Evolutionary conservation across 1,284 basidiomycete species (phyloP).

Genomic region (Tausonia pullulans): DNA sequence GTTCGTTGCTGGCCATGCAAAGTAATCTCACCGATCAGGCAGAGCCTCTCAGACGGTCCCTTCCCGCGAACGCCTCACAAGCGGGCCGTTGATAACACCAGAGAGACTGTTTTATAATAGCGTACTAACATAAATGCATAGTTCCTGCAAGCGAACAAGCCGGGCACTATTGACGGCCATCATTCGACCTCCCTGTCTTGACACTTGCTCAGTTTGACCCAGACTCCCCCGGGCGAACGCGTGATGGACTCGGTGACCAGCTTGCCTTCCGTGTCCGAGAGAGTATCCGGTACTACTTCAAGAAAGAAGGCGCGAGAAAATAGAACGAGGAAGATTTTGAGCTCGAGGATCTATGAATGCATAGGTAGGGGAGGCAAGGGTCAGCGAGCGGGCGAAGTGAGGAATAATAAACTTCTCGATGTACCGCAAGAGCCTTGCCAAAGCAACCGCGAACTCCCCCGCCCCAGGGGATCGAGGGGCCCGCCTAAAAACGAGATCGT

Average conservation of each 20-base stretch:
- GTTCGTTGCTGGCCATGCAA: too few species aligned
- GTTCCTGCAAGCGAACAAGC: too few species aligned
- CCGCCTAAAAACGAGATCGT: not conserved
- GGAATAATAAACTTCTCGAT: constrained; percentile 10
- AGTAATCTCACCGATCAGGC: too few species aligned
- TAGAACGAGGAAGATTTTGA: not conserved
- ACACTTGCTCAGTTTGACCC: not conserved
- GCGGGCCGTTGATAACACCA: too few species aligned
- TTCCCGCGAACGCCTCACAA: too few species aligned
- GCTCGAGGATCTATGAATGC: not conserved
- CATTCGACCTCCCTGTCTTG: too few species aligned
- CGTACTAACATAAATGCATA: too few species aligned
- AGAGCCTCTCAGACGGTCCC: too few species aligned
- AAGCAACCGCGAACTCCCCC: constrained; percentile 46
- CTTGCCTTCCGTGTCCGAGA: not conserved
- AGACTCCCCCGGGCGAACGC: not conserved
- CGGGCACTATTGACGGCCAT: too few species aligned
- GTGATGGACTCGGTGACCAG: not conserved
- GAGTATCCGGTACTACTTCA: not conserved
- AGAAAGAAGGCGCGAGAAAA: not conserved
- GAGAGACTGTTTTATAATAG: too few species aligned
- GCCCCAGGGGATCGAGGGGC: not conserved
- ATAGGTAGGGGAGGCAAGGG: too few species aligned
- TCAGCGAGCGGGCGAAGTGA: not conserved
- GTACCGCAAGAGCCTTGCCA: constrained; percentile 56